These are phyloP conservation scores for Carex myosuroides DNA, from an alignment of 176 grass and related monocot genomes.

Conservation along the genomic window DNA sequence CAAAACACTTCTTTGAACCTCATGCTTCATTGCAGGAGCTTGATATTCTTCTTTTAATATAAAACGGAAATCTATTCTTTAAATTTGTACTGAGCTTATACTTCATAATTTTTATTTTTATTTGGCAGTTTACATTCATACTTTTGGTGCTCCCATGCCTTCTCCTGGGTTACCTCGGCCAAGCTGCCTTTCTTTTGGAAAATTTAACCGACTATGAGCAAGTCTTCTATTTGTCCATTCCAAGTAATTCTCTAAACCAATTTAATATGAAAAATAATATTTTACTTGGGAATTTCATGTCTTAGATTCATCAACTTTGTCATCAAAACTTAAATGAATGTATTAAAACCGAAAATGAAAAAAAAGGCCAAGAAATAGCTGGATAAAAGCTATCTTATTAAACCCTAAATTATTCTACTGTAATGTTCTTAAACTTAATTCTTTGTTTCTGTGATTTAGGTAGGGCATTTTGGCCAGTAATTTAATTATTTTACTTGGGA, in stretches of 20 bases:
- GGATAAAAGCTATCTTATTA: background rate
- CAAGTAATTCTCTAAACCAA: slow-evolving; percentile 53
- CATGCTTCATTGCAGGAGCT: background rate
- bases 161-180: slow-evolving; percentile 89
- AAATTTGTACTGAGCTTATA: background rate
- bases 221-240: slow-evolving; percentile 97
- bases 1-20: slow-evolving; percentile 24
- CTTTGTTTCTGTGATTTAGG: slow-evolving; percentile 39
- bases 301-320: background rate
- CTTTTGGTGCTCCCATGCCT: slow-evolving; percentile 97
- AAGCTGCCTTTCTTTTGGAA: slow-evolving; percentile 96
- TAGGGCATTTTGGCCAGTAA: slow-evolving; percentile 75
- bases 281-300: background rate
- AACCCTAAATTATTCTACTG: background rate
- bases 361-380: background rate
- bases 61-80: background rate
- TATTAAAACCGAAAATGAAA: background rate
- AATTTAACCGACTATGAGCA: slow-evolving; percentile 75
- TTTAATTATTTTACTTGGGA: background rate
- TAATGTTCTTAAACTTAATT: slow-evolving; percentile 10
- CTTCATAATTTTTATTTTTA: slow-evolving; percentile 15
- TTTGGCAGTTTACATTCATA: slow-evolving; percentile 73
- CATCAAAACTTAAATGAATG: background rate
- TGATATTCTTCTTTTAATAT: background rate
- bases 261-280: slow-evolving; percentile 24